Base-by-base conservation (phyloP, 1,139 yeast species). In the Hanseniaspora gamundiae region DNA sequence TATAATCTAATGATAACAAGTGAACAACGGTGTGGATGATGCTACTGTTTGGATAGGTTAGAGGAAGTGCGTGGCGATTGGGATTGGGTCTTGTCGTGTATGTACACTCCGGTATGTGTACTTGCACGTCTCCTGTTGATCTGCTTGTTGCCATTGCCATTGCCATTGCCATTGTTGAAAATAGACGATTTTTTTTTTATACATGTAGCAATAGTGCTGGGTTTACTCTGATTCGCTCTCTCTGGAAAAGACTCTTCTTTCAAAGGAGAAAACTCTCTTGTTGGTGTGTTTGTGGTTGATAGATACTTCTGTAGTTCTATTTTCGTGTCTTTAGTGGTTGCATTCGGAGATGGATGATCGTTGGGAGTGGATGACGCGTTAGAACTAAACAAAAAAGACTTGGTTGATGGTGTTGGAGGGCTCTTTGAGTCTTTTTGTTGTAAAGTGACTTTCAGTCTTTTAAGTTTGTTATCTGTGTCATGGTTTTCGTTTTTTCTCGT, bases 141-240 rank as follows among this genome's bases (percentile, higher is more conserved):
- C 29, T 17, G n/a, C 30, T 31, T 35, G 20, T 17, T 36, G 31
- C 27, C 22, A n/a, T 17, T 13, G 26, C 11, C n/a, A 10, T 29
- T 35, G 38, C 41, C 41, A 40, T 49, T 49, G 43, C 45, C 45
- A 11, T 48, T 48, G 44, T 48, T 47, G 42, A 47, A 48, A 38
- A 39, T 13, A 43, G 43, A 9, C 28, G 39, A 21, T 22, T 29
- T 38, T 40, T 41, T 27, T 38, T 36, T 10, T 30, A 21, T 13
- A 22, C 27, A 19, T 29, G 41, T 20, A 40, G 29, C 30, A 24
- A 7, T 38, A 41, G 41, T 20, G 10, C 7, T 17, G 31, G 27
- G n/a, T n/a, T n/a, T n/a, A n/a, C n/a, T n/a, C n/a, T n/a, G n/a
- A n/a, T n/a, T n/a, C n/a, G n/a, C n/a, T n/a, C n/a, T n/a, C n/a